Percentiles rank a stretch among this genome's conserved stretches.
phyloP scores from a whole-genome alignment of 352 stramenopile species.

The Globisporangium paddicum region DNA sequence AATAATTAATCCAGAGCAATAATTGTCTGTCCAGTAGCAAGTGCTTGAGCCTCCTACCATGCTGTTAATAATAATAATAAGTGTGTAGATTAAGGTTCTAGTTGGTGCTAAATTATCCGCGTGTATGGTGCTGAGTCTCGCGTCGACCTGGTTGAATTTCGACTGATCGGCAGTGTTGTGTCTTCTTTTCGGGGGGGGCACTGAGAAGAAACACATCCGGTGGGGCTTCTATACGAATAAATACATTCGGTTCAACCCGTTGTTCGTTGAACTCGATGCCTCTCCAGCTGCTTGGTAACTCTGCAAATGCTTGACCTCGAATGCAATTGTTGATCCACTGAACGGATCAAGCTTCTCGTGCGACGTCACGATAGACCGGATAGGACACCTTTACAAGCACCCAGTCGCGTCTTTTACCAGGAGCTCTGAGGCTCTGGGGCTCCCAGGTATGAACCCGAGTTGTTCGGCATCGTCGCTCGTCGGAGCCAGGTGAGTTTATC shows the following conservation, averaged over 20 bases:
- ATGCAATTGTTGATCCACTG: background rate
- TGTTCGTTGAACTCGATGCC: background rate
- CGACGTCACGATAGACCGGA: background rate
- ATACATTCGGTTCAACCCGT: background rate
- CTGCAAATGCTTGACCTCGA: background rate
- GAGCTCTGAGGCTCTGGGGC: background rate
- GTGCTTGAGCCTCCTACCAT: too few species aligned
- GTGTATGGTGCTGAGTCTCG: too few species aligned
- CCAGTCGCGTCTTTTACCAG: background rate
- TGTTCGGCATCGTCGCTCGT: too few species aligned
- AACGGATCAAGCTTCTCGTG: too few species aligned
- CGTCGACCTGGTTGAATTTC: too few species aligned
- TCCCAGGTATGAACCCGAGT: too few species aligned
- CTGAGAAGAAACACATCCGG: background rate
- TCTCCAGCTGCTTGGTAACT: background rate
- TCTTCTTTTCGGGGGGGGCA: too few species aligned
- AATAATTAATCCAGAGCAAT: too few species aligned
- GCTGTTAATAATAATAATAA: background rate
- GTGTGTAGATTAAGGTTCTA: background rate
- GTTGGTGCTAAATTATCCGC: background rate
- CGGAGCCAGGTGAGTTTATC: too few species aligned
- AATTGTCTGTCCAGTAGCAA: too few species aligned
- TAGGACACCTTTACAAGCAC: background rate
- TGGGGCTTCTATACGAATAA: background rate
- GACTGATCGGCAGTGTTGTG: too few species aligned